Conservation (phyloP, 768 basidiomycete genomes). For the Boletus sensibilis region DNA sequence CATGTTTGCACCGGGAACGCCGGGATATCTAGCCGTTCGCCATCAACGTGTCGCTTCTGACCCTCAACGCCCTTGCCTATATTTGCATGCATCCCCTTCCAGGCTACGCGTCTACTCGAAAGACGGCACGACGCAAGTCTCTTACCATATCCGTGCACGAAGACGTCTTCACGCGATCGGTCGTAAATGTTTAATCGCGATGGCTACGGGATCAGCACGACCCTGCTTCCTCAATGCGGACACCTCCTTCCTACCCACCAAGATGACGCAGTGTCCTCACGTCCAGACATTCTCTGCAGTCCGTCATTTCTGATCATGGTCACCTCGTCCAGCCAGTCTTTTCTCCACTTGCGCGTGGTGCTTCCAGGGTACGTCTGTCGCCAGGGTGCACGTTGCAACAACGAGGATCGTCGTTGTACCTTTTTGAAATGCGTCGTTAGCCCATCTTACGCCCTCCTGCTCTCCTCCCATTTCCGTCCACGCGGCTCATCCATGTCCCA, state of each 20-base stretch:
- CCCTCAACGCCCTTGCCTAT: slow-evolving; percentile 5
- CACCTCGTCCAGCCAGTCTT: neutral
- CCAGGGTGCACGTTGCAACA: slow-evolving; percentile 13
- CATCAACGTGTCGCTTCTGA: slow-evolving; percentile 8
- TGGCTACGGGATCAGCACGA: slow-evolving; percentile 13
- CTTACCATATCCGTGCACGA: slow-evolving; percentile 8
- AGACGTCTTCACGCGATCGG: neutral
- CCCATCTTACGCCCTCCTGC: neutral
- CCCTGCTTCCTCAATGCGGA: neutral
- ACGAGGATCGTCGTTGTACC: slow-evolving; percentile 16
- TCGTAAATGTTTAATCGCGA: slow-evolving; percentile 12
- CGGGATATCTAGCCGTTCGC: neutral
- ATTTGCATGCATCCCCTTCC: neutral
- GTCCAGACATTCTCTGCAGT: neutral
- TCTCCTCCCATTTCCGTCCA: neutral
- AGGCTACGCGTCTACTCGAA: neutral
- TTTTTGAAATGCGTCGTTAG: neutral
- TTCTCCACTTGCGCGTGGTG: neutral
- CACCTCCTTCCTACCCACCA: neutral
- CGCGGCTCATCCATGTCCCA: slow-evolving; percentile 1
- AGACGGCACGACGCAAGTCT: slow-evolving; percentile 1
- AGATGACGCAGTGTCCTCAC: neutral
- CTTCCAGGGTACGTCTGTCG: neutral
- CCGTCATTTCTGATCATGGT: neutral
- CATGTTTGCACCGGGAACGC: neutral